Evolutionary conservation across 1,139 yeast genomes (phyloP).

Genomic region (Casaregolazyma lundiana): DNA sequence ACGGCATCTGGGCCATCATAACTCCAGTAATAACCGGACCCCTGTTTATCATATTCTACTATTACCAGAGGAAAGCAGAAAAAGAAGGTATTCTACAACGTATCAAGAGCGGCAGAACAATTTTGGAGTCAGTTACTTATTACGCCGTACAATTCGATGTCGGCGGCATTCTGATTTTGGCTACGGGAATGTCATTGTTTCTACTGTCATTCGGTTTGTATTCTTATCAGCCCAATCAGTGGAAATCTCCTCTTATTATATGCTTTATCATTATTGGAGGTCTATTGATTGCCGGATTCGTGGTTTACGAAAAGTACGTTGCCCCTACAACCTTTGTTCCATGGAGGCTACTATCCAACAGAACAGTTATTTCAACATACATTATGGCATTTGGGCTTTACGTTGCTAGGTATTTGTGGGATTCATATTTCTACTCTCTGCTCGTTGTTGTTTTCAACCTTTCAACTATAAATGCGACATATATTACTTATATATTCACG

Average conservation of each 20-base stretch:
- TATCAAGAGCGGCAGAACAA: slow-evolving; percentile 19
- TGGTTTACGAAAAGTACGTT: slow-evolving; percentile 28
- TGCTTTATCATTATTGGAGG: slow-evolving; percentile 34
- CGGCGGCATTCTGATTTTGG: slow-evolving; percentile 33
- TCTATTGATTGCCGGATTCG: slow-evolving; percentile 27
- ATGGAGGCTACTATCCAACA: slow-evolving; percentile 23
- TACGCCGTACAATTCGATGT: slow-evolving; percentile 34
- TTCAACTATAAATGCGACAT: slow-evolving; percentile 27
- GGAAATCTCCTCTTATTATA: slow-evolving; percentile 30
- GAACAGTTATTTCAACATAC: slow-evolving; percentile 33
- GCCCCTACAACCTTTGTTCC: slow-evolving; percentile 31
- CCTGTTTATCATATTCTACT: slow-evolving; percentile 27
- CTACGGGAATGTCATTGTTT: slow-evolving; percentile 34
- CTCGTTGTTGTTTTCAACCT: slow-evolving; percentile 29
- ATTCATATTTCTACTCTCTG: slow-evolving; percentile 28
- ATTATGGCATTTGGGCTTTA: slow-evolving; percentile 23
- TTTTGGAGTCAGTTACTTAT: slow-evolving; percentile 17
- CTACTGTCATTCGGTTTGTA: slow-evolving; percentile 36
- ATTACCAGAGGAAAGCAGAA: slow-evolving; percentile 29
- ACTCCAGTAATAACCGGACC: slow-evolving; percentile 34
- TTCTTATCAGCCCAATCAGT: slow-evolving; percentile 27
- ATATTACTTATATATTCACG: slow-evolving; percentile 31
- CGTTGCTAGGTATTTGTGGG: slow-evolving; percentile 32
- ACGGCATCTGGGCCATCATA: slow-evolving; percentile 35
- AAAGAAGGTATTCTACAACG: slow-evolving; percentile 17